phyloP scores from a whole-genome alignment of 2,329 filamentous ascomycete genomes.

The Orbilia ellipsospora region DNA sequence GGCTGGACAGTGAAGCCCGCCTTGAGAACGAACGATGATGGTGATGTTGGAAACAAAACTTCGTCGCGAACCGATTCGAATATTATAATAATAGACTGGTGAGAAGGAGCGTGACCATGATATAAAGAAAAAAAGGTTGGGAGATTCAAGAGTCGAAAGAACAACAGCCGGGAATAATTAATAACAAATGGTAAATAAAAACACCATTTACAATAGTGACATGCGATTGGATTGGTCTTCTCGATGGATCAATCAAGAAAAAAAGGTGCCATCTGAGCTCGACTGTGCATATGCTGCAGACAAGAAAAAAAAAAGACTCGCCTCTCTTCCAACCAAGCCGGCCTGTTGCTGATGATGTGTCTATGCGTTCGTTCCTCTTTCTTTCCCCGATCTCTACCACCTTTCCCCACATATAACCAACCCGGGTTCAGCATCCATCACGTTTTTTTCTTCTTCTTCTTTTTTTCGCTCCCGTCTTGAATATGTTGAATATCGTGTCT shows the following conservation, averaged over 20 bases:
- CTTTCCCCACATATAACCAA: constrained; percentile 46
- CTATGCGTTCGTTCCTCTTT: constrained; percentile 26
- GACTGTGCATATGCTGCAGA: constrained; percentile 49
- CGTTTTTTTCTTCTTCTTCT: constrained; percentile 34
- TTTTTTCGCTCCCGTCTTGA: neutral
- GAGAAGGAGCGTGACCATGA: constrained; percentile 15
- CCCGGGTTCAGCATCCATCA: constrained; percentile 43
- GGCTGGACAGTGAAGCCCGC: neutral
- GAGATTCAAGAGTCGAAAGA: constrained; percentile 29
- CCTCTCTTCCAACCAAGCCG: constrained; percentile 25
- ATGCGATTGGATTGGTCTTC: constrained; percentile 32
- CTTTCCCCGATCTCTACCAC: neutral
- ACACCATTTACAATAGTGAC: constrained; percentile 4
- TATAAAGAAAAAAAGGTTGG: constrained; percentile 5
- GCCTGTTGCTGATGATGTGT: constrained; percentile 52
- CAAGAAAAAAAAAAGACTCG: neutral
- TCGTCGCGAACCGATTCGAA: constrained; percentile 1
- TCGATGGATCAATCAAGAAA: constrained; percentile 31
- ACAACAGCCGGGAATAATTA: constrained; percentile 6
- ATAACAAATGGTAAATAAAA: too few relatives aligned
- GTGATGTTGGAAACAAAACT: constrained; percentile 22
- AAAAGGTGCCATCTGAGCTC: constrained; percentile 48
- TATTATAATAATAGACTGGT: neutral
- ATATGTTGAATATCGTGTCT: neutral
- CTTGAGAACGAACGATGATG: neutral